These are phyloP conservation scores for Pythium coloratum DNA, from an alignment of 352 stramenopile genomes.

Conservation along the genomic window DNA sequence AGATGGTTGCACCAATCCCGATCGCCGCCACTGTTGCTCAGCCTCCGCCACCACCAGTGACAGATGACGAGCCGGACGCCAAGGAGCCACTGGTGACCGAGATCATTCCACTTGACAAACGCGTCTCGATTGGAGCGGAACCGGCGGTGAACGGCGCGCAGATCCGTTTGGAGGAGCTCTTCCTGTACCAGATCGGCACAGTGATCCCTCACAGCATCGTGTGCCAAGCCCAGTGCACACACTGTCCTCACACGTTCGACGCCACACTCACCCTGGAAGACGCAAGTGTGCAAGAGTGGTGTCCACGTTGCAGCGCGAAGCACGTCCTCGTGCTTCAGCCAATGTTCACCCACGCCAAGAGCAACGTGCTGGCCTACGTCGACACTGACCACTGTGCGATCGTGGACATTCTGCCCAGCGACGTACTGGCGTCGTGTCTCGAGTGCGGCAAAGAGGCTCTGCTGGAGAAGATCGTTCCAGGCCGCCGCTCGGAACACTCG, in stretches of 20 bases:
- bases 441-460: constrained; percentile 68
- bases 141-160: constrained; percentile 50
- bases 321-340: constrained; percentile 66
- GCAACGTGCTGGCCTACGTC: constrained; percentile 63
- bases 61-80: constrained; percentile 14
- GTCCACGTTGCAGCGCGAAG: constrained; percentile 71
- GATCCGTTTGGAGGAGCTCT: constrained; percentile 66
- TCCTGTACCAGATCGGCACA: constrained; percentile 80
- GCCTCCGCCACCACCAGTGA: background rate
- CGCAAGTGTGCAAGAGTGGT: constrained; percentile 68
- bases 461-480: constrained; percentile 45
- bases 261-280: constrained; percentile 47
- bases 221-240: constrained; percentile 66
- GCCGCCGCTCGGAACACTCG: constrained; percentile 56
- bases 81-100: constrained; percentile 30
- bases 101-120: constrained; percentile 50
- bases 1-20: constrained; percentile 24
- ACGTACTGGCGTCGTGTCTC: constrained; percentile 72
- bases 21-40: background rate
- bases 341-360: constrained; percentile 69
- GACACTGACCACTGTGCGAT: constrained; percentile 74
- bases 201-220: constrained; percentile 61
- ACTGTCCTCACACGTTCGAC: constrained; percentile 79
- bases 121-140: constrained; percentile 56
- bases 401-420: constrained; percentile 66